Conservation (phyloP, 2,329 filamentous ascomycete species). For the Talaromyces pinophilus region DNA sequence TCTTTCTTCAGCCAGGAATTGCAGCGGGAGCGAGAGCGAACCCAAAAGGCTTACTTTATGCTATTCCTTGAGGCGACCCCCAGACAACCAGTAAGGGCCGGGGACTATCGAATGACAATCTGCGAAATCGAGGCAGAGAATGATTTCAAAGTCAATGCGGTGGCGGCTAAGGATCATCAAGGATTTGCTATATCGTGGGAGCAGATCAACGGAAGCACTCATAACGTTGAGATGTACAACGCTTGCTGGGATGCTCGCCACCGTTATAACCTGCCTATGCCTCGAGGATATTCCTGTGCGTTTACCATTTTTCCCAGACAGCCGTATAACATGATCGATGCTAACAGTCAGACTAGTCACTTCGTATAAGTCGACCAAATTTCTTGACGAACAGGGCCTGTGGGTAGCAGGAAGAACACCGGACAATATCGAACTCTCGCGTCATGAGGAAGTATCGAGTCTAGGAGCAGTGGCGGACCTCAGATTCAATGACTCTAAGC, state of each 20-base stretch:
- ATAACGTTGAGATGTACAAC: conserved; percentile 37
- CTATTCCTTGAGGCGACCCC: conserved; percentile 27
- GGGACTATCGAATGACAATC: background rate
- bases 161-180: conserved; percentile 30
- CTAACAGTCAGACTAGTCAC: background rate
- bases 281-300: background rate
- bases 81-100: background rate
- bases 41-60: conserved; percentile 27
- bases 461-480: conserved; percentile 32
- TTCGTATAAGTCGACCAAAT: background rate
- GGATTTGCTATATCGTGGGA: conserved; percentile 44
- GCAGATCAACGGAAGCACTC: conserved; percentile 26
- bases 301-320: background rate
- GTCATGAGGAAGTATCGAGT: background rate
- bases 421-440: background rate
- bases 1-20: conserved; percentile 33
- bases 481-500: conserved; percentile 41
- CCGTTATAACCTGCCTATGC: conserved; percentile 14
- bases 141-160: conserved; percentile 34
- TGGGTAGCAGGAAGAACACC: background rate
- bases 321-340: background rate
- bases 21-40: conserved; percentile 20
- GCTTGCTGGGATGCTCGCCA: background rate
- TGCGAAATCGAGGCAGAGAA: conserved; percentile 10
- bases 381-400: conserved; percentile 13